Evolutionary conservation across 306 rosid genomes (phyloP).

Genomic region (Prunus mume): DNA sequence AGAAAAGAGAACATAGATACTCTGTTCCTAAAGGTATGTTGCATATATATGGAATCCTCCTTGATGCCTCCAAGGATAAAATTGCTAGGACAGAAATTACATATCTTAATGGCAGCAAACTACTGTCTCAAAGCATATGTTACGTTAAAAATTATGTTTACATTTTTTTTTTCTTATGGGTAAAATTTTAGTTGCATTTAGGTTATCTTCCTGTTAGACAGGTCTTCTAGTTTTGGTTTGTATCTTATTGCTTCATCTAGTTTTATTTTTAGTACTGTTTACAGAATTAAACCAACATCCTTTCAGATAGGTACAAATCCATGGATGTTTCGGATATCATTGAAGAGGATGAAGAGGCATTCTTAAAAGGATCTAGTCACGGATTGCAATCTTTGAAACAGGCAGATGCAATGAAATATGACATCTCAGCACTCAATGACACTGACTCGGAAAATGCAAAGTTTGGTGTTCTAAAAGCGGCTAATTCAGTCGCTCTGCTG

Average conservation of each 20-base stretch:
- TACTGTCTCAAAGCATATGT: constrained; percentile 19
- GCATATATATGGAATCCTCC: constrained; percentile 13
- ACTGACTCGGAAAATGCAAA: constrained; percentile 48
- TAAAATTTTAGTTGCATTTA: background rate
- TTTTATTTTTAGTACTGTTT: background rate
- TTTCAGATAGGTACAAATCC: constrained; percentile 65
- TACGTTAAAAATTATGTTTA: background rate
- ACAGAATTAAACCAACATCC: background rate
- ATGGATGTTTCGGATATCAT: constrained; percentile 54
- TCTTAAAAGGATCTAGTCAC: constrained; percentile 54
- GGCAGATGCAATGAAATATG: constrained; percentile 34
- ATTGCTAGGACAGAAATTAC: background rate
- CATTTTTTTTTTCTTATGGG: background rate
- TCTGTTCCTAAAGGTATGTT: constrained; percentile 63
- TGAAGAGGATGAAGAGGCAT: constrained; percentile 96
- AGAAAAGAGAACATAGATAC: constrained; percentile 73
- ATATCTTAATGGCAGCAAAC: background rate
- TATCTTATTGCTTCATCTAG: background rate
- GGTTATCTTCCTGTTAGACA: background rate
- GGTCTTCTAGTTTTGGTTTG: background rate
- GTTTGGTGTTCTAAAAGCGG: constrained; percentile 52
- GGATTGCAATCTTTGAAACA: constrained; percentile 43
- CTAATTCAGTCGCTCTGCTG: constrained; percentile 30
- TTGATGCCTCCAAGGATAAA: constrained; percentile 15
- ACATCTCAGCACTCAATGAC: constrained; percentile 39